Percentiles rank a stretch among this genome's conserved stretches.
Conservation (phyloP, 2,329 filamentous ascomycete genomes). For the Alternaria atra region DNA sequence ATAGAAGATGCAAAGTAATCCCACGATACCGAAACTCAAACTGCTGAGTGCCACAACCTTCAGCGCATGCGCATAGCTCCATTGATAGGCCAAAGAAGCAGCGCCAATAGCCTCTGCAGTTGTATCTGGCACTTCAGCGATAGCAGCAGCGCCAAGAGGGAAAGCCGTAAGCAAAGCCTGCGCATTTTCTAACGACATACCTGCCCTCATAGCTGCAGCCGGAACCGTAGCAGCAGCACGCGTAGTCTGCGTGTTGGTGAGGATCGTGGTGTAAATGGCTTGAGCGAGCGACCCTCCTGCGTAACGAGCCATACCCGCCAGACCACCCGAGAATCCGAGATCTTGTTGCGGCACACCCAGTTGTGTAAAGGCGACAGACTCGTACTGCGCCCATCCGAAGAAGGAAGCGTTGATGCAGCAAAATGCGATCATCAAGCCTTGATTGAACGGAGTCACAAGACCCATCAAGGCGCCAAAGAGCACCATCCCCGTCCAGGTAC, state of each 20-base stretch:
- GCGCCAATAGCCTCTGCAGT: constrained; percentile 19
- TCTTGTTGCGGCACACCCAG: constrained; percentile 56
- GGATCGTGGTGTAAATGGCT: constrained; percentile 54
- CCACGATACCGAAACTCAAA: constrained; percentile 33
- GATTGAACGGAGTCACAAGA: constrained; percentile 55
- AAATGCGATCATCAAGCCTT: constrained; percentile 59
- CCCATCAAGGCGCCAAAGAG: constrained; percentile 59
- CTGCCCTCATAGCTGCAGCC: constrained; percentile 31
- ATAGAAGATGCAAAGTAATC: constrained; percentile 29
- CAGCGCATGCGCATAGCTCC: constrained; percentile 35
- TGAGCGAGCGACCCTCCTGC: constrained; percentile 37
- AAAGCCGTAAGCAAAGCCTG: constrained; percentile 33
- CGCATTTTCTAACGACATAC: constrained; percentile 32
- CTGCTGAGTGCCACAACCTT: constrained; percentile 33
- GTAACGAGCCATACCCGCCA: constrained; percentile 38
- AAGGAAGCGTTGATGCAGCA: constrained; percentile 53
- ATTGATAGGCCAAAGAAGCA: constrained; percentile 30
- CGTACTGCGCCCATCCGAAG: constrained; percentile 45
- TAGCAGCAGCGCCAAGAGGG: constrained; percentile 32
- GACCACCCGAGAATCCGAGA: constrained; percentile 56
- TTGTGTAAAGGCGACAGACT: constrained; percentile 44
- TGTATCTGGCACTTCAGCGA: constrained; percentile 29
- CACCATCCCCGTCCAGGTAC: constrained; percentile 58
- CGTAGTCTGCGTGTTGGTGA: constrained; percentile 46
- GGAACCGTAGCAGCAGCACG: constrained; percentile 28